Conservation (phyloP, 768 basidiomycete species). For the Phylloporus arenicola region DNA sequence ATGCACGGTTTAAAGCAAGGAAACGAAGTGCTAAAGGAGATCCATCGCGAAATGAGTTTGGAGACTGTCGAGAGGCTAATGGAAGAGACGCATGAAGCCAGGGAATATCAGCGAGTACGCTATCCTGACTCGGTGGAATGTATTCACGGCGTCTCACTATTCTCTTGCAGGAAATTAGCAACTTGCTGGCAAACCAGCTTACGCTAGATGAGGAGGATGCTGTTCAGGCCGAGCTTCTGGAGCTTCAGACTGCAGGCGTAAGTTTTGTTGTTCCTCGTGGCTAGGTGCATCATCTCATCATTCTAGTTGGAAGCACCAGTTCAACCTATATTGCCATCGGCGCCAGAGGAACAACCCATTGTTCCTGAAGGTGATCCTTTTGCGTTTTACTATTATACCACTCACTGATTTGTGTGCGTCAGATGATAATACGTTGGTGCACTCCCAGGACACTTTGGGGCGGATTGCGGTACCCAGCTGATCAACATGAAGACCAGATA, state of each 20-base stretch:
- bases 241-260: conserved; percentile 62
- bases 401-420: conserved; percentile 2
- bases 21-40: conserved; percentile 86
- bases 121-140: not conserved
- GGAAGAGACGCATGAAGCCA: conserved; percentile 88
- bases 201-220: conserved; percentile 90
- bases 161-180: conserved; percentile 74
- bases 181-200: conserved; percentile 77
- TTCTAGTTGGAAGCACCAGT: conserved; percentile 28
- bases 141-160: not conserved
- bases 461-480: conserved; percentile 22
- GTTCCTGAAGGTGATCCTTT: conserved; percentile 28
- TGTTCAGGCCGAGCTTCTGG: conserved; percentile 76
- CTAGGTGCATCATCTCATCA: not conserved
- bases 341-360: conserved; percentile 44
- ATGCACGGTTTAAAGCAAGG: conserved; percentile 91
- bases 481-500: conserved; percentile 2
- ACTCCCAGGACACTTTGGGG: not conserved
- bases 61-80: conserved; percentile 92
- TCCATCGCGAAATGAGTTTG: conserved; percentile 89
- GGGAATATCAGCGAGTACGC: conserved; percentile 82
- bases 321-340: conserved; percentile 47
- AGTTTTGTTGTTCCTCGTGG: conserved; percentile 20
- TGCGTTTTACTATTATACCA: not conserved
- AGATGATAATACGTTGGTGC: conserved; percentile 3